Evolutionary conservation across 331 rosid genomes (phyloP).

Genomic region (Rhamnella rubrinervis): DNA sequence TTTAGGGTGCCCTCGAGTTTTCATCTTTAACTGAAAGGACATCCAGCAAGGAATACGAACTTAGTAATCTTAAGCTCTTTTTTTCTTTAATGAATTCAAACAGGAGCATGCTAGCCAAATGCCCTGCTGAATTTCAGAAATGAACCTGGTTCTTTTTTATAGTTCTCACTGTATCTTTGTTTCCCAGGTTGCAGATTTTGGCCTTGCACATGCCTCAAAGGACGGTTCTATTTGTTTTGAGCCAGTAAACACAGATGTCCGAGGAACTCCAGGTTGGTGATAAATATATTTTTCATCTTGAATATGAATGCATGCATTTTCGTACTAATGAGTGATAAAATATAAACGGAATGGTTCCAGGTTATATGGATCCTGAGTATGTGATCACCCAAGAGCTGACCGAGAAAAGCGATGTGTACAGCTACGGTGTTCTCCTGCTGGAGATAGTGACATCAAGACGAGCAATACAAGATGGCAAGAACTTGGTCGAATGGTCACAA

Average conservation of each 20-base stretch:
- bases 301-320: conserved; percentile 9
- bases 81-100: neutral
- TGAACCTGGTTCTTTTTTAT: neutral
- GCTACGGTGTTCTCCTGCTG: conserved; percentile 86
- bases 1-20: neutral
- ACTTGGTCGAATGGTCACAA: conserved; percentile 92
- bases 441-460: conserved; percentile 84
- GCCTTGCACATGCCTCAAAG: conserved; percentile 93
- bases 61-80: neutral
- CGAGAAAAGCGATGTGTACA: conserved; percentile 88
- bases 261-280: conserved; percentile 88
- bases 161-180: conserved; percentile 6
- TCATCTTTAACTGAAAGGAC: neutral
- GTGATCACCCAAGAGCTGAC: conserved; percentile 94
- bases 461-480: conserved; percentile 73
- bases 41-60: neutral
- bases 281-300: neutral
- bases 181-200: conserved; percentile 93
- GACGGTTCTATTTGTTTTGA: conserved; percentile 84
- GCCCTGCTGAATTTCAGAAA: conserved; percentile 14
- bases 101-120: conserved; percentile 7
- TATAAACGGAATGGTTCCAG: conserved; percentile 45
- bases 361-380: conserved; percentile 98
- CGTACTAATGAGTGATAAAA: conserved; percentile 12
- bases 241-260: conserved; percentile 74